phyloP scores from a whole-genome alignment of 164 flowering plant species.

The Piper longum region DNA sequence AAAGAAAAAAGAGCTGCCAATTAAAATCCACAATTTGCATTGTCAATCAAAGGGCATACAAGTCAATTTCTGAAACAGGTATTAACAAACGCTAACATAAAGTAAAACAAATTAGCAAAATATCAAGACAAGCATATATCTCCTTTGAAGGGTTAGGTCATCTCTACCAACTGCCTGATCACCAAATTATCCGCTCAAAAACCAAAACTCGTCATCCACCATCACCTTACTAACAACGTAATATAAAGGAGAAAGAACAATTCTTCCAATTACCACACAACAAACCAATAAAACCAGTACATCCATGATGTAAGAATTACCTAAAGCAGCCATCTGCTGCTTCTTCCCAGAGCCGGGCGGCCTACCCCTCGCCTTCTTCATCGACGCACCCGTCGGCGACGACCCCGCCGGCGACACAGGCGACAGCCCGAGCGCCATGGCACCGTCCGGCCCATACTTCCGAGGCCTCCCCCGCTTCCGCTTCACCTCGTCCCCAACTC shows the following conservation, averaged over 20 bases:
- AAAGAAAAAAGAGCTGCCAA: background rate
- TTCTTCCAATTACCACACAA: background rate
- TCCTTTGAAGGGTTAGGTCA: slow-evolving; percentile 1
- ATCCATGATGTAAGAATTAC: slow-evolving; percentile 17
- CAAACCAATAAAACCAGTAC: too few species aligned
- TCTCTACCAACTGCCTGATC: background rate
- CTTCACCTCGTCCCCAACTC: slow-evolving; percentile 35
- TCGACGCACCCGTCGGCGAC: slow-evolving; percentile 37
- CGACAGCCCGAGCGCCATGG: slow-evolving; percentile 30
- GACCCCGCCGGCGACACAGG: slow-evolving; percentile 22
- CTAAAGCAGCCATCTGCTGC: slow-evolving; percentile 41
- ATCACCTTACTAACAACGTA: background rate
- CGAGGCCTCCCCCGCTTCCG: slow-evolving; percentile 88
- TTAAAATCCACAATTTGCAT: background rate
- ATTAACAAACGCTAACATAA: slow-evolving; percentile 13
- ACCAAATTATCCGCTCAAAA: background rate
- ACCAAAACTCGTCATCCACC: background rate
- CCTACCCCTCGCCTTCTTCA: slow-evolving; percentile 54
- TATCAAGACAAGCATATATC: background rate
- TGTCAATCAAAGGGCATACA: slow-evolving; percentile 15
- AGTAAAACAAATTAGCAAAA: slow-evolving; percentile 1
- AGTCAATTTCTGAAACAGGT: slow-evolving; percentile 16
- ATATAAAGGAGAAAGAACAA: slow-evolving; percentile 1
- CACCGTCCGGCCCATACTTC: slow-evolving; percentile 81
- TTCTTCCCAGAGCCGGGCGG: slow-evolving; percentile 74